Evolutionary conservation across 345 rosid genomes (phyloP).

Genomic region (Aurinia saxatilis): DNA sequence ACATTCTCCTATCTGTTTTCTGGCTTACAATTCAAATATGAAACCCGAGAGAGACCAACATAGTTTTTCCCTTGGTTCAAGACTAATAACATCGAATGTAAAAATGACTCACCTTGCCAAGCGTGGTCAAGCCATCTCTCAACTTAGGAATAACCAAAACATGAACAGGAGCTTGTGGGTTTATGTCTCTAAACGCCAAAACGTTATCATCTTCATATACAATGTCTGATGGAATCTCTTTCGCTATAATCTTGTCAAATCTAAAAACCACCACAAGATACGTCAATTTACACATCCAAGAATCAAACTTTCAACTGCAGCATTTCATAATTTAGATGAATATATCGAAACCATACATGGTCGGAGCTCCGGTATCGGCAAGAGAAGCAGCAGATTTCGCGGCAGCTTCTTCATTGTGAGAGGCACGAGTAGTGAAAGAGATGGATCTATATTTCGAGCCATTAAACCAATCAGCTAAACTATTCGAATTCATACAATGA

Average conservation of each 20-base stretch:
- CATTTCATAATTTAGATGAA: background rate
- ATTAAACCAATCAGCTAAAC: slow-evolving; percentile 8
- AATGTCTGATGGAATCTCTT: slow-evolving; percentile 75
- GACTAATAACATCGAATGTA: background rate
- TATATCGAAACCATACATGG: slow-evolving; percentile 54
- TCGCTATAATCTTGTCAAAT: slow-evolving; percentile 87
- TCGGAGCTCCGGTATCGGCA: slow-evolving; percentile 68
- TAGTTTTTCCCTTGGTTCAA: background rate
- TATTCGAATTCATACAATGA: background rate
- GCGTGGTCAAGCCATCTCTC: slow-evolving; percentile 73
- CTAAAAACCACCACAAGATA: slow-evolving; percentile 26
- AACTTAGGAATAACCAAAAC: slow-evolving; percentile 78
- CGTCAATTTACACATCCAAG: no score
- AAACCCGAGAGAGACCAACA: background rate
- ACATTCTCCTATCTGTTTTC: background rate
- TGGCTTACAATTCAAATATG: background rate
- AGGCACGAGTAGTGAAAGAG: slow-evolving; percentile 39
- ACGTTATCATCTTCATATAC: slow-evolving; percentile 92
- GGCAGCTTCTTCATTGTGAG: slow-evolving; percentile 65
- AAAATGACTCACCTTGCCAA: slow-evolving; percentile 53
- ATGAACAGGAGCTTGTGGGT: slow-evolving; percentile 90
- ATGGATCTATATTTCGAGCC: slow-evolving; percentile 38
- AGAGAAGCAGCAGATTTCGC: slow-evolving; percentile 61
- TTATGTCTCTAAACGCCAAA: slow-evolving; percentile 75
- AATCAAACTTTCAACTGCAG: background rate